Evolutionary conservation across 331 rosid genomes (phyloP).

Genomic region (Rhamnella rubrinervis): DNA sequence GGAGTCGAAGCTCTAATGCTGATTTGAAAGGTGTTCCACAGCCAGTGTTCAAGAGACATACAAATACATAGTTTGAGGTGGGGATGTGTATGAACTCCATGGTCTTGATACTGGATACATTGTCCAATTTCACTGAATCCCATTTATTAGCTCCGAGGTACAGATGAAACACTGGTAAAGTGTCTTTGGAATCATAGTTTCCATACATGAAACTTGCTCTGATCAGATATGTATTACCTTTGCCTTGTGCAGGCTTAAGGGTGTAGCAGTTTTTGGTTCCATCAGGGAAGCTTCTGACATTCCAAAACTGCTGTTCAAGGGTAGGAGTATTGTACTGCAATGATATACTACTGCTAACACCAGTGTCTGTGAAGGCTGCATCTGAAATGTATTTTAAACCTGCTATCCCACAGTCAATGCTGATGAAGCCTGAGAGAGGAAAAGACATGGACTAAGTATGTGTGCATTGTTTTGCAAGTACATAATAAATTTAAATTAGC

Average conservation of each 20-base stretch:
- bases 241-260: slow-evolving; percentile 16
- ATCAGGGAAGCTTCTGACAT: slow-evolving; percentile 27
- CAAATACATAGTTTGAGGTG: not conserved
- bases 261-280: slow-evolving; percentile 29
- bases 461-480: too few species aligned
- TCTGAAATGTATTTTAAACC: slow-evolving; percentile 27
- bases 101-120: not conserved
- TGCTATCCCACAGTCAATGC: slow-evolving; percentile 29
- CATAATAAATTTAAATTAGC: not conserved
- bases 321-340: not conserved
- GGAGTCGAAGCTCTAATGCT: slow-evolving; percentile 24
- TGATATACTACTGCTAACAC: slow-evolving; percentile 16
- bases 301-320: slow-evolving; percentile 6
- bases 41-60: slow-evolving; percentile 30
- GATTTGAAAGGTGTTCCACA: slow-evolving; percentile 27
- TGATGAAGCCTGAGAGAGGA: slow-evolving; percentile 22
- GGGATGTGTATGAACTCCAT: slow-evolving; percentile 31
- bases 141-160: slow-evolving; percentile 27
- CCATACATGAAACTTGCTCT: slow-evolving; percentile 33
- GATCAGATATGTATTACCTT: slow-evolving; percentile 20
- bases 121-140: slow-evolving; percentile 9
- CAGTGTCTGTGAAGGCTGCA: slow-evolving; percentile 17
- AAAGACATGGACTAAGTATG: not conserved
- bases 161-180: slow-evolving; percentile 22
- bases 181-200: slow-evolving; percentile 16